Evolutionary conservation across 192 early-diverging fungal genomes (phyloP).

Genomic region (Linnemannia zychae): DNA sequence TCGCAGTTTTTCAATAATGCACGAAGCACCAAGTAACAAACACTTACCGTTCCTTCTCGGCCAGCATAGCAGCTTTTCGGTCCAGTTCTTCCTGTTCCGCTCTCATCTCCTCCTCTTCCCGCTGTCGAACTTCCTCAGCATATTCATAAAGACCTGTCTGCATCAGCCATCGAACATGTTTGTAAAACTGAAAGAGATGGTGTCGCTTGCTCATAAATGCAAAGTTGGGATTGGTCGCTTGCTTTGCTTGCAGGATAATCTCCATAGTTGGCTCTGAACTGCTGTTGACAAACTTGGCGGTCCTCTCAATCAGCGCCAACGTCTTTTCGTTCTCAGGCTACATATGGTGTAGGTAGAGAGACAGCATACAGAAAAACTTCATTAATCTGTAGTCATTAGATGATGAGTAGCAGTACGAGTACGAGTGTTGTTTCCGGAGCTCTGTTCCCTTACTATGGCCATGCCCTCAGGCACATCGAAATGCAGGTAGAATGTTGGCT

Average conservation of each 20-base stretch:
- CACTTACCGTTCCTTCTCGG: conserved; percentile 3
- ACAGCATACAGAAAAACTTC: neutral
- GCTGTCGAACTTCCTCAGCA: conserved; percentile 37
- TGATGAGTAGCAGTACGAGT: neutral
- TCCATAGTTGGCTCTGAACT: conserved; percentile 73
- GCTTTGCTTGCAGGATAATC: conserved; percentile 79
- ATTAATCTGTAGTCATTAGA: neutral
- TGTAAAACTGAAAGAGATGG: conserved; percentile 78
- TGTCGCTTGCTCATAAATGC: conserved; percentile 73
- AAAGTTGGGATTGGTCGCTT: conserved; percentile 79
- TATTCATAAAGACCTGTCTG: conserved; percentile 72
- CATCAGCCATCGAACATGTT: conserved; percentile 73
- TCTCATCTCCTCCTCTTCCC: conserved; percentile 41
- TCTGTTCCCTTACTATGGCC: conserved; percentile 59
- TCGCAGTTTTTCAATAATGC: neutral
- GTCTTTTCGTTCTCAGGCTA: conserved; percentile 70
- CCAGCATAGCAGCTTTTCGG: neutral
- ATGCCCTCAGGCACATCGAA: conserved; percentile 67
- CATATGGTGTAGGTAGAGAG: neutral
- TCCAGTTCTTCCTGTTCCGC: conserved; percentile 36
- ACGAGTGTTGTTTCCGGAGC: neutral
- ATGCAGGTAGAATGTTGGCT: conserved; percentile 46
- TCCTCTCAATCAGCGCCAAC: conserved; percentile 78
- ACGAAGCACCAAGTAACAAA: too few relatives aligned
- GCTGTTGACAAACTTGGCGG: conserved; percentile 75